Evolutionary conservation across 257 asterid genomes (phyloP).

Genomic region (Solanum commersonii): DNA sequence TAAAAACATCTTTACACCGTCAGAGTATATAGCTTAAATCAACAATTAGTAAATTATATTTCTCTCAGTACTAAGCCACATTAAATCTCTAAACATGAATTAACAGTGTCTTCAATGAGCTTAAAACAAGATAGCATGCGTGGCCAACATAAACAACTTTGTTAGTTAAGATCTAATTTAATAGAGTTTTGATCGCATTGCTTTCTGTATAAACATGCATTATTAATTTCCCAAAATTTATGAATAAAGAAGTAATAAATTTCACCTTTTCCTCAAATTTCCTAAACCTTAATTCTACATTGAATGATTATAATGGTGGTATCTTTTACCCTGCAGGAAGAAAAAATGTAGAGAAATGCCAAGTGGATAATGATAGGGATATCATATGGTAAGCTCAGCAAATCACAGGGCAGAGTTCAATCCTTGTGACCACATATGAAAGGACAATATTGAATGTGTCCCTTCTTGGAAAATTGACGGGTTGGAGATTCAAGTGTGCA

Average conservation of each 20-base stretch:
- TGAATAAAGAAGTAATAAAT: background rate
- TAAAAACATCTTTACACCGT: background rate
- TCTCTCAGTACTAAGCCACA: slow-evolving; percentile 65
- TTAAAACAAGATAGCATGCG: background rate
- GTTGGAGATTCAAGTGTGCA: background rate
- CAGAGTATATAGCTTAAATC: background rate
- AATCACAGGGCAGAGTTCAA: background rate
- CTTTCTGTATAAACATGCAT: background rate
- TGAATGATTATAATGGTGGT: too few relatives aligned
- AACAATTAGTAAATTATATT: slow-evolving; percentile 4
- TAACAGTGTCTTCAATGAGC: background rate
- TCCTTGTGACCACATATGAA: background rate
- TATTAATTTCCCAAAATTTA: background rate
- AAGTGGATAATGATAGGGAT: background rate
- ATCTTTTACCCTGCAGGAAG: background rate
- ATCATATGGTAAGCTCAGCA: background rate
- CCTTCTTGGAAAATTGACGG: background rate
- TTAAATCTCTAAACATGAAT: slow-evolving; percentile 36
- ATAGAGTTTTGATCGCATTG: background rate
- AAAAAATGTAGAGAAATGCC: background rate
- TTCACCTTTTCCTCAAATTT: background rate
- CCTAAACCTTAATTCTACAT: background rate
- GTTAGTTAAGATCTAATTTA: background rate
- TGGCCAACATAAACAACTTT: background rate
- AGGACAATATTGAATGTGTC: background rate